phyloP scores from a whole-genome alignment of 1,139 yeast genomes.

The Suhomyces coccinellae region DNA sequence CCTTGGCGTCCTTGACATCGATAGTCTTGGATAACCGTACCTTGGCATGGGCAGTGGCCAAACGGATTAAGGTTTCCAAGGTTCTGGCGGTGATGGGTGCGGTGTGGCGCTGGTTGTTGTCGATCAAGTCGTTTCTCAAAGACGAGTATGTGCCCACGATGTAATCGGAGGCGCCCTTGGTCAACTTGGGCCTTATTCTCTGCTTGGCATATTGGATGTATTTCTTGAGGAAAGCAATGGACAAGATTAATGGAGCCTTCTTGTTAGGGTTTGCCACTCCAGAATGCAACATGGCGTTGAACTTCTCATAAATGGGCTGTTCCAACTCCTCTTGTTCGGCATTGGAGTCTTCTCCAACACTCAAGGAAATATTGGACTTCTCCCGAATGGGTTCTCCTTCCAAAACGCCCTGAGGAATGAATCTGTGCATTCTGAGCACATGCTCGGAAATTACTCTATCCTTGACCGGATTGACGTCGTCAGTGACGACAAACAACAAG shows the following conservation, averaged over 20 bases:
- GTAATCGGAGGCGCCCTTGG: constrained; percentile 75
- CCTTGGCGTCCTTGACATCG: constrained; percentile 75
- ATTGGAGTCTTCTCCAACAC: constrained; percentile 69
- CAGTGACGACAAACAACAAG: constrained; percentile 91
- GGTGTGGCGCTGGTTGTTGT: constrained; percentile 73
- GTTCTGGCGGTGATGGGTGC: constrained; percentile 99
- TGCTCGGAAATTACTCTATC: constrained; percentile 93
- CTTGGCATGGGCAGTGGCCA: constrained; percentile 96
- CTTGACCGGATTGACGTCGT: constrained; percentile 81
- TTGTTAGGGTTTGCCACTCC: constrained; percentile 55
- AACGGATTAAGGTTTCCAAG: constrained; percentile 90
- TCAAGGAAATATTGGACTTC: constrained; percentile 62
- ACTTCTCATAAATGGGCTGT: constrained; percentile 74
- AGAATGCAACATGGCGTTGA: constrained; percentile 78
- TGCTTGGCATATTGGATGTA: constrained; percentile 93
- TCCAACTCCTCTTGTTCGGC: constrained; percentile 50
- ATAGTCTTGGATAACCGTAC: constrained; percentile 78
- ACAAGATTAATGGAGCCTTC: constrained; percentile 61
- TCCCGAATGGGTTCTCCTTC: constrained; percentile 97
- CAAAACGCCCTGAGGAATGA: constrained; percentile 79
- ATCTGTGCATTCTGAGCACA: constrained; percentile 91
- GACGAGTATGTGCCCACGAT: constrained; percentile 80
- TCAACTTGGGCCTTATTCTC: constrained; percentile 78
- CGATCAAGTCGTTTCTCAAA: constrained; percentile 78
- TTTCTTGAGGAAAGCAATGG: constrained; percentile 85